Conservation (phyloP, 805 yeast genomes). For the Starmera quercuum region DNA sequence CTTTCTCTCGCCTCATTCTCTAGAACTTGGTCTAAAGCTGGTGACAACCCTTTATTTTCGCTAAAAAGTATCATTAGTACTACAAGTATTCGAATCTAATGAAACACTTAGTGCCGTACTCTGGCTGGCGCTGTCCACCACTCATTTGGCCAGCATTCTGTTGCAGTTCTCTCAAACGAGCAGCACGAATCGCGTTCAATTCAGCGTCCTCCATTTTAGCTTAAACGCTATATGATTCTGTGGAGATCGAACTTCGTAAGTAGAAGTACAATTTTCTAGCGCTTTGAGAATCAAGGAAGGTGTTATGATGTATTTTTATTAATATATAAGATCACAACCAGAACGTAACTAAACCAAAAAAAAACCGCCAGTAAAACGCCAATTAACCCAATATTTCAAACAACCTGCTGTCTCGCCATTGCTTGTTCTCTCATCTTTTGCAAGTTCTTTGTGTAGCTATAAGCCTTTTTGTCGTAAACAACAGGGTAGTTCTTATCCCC, state of each 20-base stretch:
- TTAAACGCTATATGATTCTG: not conserved
- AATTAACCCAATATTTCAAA: not conserved
- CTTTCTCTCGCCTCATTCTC: constrained; percentile 85
- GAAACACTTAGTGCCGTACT: constrained; percentile 4
- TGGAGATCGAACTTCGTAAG: no score
- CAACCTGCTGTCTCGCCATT: constrained; percentile 8
- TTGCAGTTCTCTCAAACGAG: constrained; percentile 83
- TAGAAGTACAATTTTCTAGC: no score
- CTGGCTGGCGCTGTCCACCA: constrained; percentile 6
- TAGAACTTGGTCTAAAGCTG: constrained; percentile 55
- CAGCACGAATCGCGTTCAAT: constrained; percentile 83
- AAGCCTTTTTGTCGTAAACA: constrained; percentile 21
- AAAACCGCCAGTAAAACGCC: not conserved
- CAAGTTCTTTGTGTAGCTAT: constrained; percentile 18
- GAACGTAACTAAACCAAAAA: no score
- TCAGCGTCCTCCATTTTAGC: constrained; percentile 74
- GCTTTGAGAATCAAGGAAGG: no score
- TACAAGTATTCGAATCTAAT: not conserved
- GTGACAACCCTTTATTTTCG: not conserved
- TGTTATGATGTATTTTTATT: no score
- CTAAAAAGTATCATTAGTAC: not conserved
- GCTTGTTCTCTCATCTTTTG: constrained; percentile 20
- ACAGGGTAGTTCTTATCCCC: constrained; percentile 37
- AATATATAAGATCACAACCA: no score
- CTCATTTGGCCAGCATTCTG: constrained; percentile 34